A percentile compares a stretch with the other conserved stretches of the same genome.
phyloP scores from a whole-genome alignment of 2,329 filamentous ascomycete species.

The Aureobasidium uvarum region DNA sequence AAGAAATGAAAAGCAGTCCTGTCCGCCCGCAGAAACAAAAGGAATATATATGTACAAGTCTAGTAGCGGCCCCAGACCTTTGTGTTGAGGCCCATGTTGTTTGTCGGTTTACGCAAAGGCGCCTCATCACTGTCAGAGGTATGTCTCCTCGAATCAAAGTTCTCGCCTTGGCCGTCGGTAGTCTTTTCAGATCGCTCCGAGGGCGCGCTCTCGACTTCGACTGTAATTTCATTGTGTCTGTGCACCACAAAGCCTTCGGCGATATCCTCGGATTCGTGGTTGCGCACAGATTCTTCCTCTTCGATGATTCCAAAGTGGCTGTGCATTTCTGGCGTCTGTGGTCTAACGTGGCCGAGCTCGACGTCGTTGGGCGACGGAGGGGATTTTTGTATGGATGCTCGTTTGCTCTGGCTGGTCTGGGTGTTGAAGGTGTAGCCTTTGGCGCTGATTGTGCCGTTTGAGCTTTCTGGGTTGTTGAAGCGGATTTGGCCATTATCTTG shows the following conservation, averaged over 20 bases:
- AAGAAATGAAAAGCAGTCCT: slow-evolving; percentile 7
- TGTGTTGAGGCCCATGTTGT: slow-evolving; percentile 18
- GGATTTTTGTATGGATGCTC: neutral
- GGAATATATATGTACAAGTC: neutral
- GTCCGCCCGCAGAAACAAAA: slow-evolving; percentile 1
- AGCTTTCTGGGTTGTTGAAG: slow-evolving; percentile 3
- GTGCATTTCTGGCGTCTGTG: neutral
- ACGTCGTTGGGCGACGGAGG: neutral
- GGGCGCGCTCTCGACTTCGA: slow-evolving; percentile 18
- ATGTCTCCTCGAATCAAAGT: slow-evolving; percentile 13
- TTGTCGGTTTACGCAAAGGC: slow-evolving; percentile 10
- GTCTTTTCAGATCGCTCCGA: slow-evolving; percentile 1
- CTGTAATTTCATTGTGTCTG: slow-evolving; percentile 19
- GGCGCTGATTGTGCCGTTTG: neutral
- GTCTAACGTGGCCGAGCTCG: slow-evolving; percentile 14
- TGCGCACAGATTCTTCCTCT: slow-evolving; percentile 4
- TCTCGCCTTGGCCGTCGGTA: neutral
- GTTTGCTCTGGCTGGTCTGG: slow-evolving; percentile 7
- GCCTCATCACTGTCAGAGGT: slow-evolving; percentile 19
- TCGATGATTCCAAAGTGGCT: slow-evolving; percentile 14
- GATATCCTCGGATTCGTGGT: neutral
- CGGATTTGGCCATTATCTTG: neutral
- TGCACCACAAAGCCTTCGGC: slow-evolving; percentile 12
- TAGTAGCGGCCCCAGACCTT: slow-evolving; percentile 26
- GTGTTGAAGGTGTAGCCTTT: slow-evolving; percentile 9